These are phyloP conservation scores for Talaromyces islandicus DNA, from an alignment of 2,329 filamentous ascomycete genomes.

Conservation along the genomic window DNA sequence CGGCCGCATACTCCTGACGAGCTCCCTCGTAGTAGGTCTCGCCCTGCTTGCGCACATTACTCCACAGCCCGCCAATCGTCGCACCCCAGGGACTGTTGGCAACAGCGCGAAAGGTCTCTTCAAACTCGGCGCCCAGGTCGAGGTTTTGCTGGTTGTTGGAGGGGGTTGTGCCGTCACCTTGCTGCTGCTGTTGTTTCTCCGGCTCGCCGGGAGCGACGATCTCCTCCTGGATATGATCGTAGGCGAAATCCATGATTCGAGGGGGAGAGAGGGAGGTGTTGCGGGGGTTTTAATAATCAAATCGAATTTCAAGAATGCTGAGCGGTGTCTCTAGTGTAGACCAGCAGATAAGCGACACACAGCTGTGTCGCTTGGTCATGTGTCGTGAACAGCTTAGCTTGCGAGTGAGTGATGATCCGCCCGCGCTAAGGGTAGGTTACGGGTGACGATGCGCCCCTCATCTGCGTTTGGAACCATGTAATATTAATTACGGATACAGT, in stretches of 20 bases:
- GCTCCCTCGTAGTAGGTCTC: constrained; percentile 82
- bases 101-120: constrained; percentile 92
- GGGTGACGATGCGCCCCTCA: no score
- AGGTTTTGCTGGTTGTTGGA: constrained; percentile 22
- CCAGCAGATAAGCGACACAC: not conserved
- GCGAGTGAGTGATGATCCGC: not conserved
- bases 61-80: constrained; percentile 79
- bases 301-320: not conserved
- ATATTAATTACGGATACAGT: no score
- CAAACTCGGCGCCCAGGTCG: constrained; percentile 77
- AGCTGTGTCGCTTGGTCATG: not conserved
- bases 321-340: not conserved
- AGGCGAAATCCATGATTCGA: constrained; percentile 78
- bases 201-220: constrained; percentile 54
- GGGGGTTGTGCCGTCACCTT: constrained; percentile 29
- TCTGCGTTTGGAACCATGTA: not conserved
- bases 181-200: constrained; percentile 32
- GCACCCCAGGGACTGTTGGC: constrained; percentile 88
- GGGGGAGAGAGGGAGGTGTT: not conserved
- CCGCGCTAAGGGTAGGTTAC: not conserved
- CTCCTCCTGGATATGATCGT: constrained; percentile 93
- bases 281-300: not conserved
- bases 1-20: constrained; percentile 72
- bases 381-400: not conserved
- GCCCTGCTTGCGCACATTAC: constrained; percentile 89